Conservation (phyloP, 2,329 filamentous ascomycete species). For the Lachnellula willkommii region DNA sequence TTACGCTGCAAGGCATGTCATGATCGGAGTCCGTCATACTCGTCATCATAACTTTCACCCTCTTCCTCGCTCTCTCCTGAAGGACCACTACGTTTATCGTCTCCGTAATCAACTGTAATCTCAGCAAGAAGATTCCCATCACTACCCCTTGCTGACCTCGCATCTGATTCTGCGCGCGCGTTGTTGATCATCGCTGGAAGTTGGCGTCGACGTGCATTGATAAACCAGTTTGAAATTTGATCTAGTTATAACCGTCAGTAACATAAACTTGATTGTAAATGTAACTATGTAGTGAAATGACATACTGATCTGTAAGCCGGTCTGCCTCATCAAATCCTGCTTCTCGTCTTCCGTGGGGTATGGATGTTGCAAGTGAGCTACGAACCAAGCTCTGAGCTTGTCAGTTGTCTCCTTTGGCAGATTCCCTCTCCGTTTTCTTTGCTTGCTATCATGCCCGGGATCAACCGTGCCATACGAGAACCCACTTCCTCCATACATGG, state of each 20-base stretch:
- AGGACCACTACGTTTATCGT: slow-evolving; percentile 35
- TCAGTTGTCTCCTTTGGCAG: slow-evolving; percentile 87
- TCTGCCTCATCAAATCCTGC: slow-evolving; percentile 70
- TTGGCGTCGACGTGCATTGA: slow-evolving; percentile 66
- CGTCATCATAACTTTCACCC: slow-evolving; percentile 41
- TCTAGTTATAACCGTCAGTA: slow-evolving; percentile 37
- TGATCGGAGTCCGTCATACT: slow-evolving; percentile 14
- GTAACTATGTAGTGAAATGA: slow-evolving; percentile 24
- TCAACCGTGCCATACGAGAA: slow-evolving; percentile 12
- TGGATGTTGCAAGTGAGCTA: slow-evolving; percentile 69
- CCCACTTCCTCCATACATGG: slow-evolving; percentile 5
- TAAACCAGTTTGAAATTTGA: slow-evolving; percentile 77
- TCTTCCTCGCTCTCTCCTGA: slow-evolving; percentile 49
- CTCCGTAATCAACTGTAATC: slow-evolving; percentile 33
- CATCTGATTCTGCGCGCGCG: slow-evolving; percentile 29
- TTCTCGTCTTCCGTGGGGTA: slow-evolving; percentile 89
- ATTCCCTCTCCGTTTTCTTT: slow-evolving; percentile 67
- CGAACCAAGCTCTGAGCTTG: slow-evolving; percentile 74
- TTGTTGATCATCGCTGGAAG: slow-evolving; percentile 56
- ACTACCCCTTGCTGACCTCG: slow-evolving; percentile 15
- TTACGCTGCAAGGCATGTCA: background rate
- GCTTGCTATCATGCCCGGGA: slow-evolving; percentile 17
- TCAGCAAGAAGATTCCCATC: slow-evolving; percentile 28
- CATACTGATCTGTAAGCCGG: slow-evolving; percentile 73
- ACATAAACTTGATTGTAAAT: background rate